Percentiles rank a stretch among this genome's conserved stretches.
phyloP scores from a whole-genome alignment of 306 rosid genomes.

The Hippophae rhamnoides region DNA sequence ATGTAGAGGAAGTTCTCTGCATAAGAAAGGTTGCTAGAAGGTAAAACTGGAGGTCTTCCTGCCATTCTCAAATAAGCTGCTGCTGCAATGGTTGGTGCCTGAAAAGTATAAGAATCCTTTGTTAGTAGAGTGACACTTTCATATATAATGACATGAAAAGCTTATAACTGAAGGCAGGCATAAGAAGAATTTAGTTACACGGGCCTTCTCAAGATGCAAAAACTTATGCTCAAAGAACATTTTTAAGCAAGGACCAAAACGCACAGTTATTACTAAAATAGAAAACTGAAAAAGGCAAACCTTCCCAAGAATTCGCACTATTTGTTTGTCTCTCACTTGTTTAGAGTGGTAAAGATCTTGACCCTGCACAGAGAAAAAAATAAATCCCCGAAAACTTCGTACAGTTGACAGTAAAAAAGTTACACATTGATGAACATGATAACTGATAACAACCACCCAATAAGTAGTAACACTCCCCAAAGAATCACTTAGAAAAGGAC shows the following conservation, averaged over 20 bases:
- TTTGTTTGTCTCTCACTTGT: slow-evolving; percentile 86
- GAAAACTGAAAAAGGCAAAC: slow-evolving; percentile 28
- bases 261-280: slow-evolving; percentile 6
- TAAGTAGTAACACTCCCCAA: background rate
- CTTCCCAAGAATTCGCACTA: slow-evolving; percentile 79
- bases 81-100: slow-evolving; percentile 84
- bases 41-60: slow-evolving; percentile 88
- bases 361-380: slow-evolving; percentile 36
- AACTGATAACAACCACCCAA: background rate
- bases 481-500: no score
- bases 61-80: slow-evolving; percentile 74
- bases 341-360: slow-evolving; percentile 71
- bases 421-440: background rate
- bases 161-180: slow-evolving; percentile 5
- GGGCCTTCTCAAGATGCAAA: background rate
- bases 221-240: background rate
- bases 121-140: no score
- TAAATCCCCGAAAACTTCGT: no score
- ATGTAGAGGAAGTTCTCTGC: slow-evolving; percentile 81
- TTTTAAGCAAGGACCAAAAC: background rate
- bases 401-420: background rate
- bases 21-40: slow-evolving; percentile 69
- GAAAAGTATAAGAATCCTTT: slow-evolving; percentile 16
- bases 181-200: slow-evolving; percentile 6
- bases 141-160: slow-evolving; percentile 13